A percentile compares a stretch with the other conserved stretches of the same genome.
Evolutionary conservation across 768 basidiomycete species (phyloP).

Genomic region (Suillus ampliporus): DNA sequence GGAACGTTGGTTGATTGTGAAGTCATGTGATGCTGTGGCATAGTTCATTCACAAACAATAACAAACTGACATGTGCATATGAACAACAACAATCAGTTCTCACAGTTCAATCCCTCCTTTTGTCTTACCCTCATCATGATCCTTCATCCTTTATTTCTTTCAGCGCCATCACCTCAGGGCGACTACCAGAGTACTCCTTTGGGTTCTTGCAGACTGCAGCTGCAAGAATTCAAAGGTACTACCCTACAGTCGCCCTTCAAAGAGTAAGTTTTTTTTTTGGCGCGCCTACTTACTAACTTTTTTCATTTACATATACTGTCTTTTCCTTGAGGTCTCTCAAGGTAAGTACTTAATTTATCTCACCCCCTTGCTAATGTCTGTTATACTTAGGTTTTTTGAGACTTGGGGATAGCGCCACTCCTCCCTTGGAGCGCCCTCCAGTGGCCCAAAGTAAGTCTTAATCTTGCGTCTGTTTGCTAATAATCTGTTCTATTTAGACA

Average conservation of each 20-base stretch:
- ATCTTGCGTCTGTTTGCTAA: too few species aligned
- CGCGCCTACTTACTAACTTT: too few species aligned
- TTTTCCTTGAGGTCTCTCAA: too few species aligned
- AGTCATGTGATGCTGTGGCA: too few species aligned
- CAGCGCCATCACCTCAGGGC: not conserved
- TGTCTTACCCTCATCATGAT: not conserved
- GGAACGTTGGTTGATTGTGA: too few species aligned
- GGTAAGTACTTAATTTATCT: too few species aligned
- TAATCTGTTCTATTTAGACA: too few species aligned
- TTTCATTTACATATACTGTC: too few species aligned
- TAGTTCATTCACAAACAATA: not conserved
- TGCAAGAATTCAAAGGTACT: not conserved
- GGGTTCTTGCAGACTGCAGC: not conserved
- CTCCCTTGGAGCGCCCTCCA: too few species aligned
- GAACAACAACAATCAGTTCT: not conserved
- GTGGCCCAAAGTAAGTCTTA: too few species aligned
- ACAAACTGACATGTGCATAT: not conserved
- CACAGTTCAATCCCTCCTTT: not conserved
- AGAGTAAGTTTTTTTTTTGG: not conserved
- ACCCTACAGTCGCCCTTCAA: not conserved
- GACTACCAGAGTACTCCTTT: not conserved
- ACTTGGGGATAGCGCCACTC: too few species aligned
- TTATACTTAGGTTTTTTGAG: not conserved
- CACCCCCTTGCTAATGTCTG: not conserved
- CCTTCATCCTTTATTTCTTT: too few species aligned